These are phyloP conservation scores for Ramularia endophylla DNA, from an alignment of 2,329 filamentous ascomycete genomes.

Conservation along the genomic window DNA sequence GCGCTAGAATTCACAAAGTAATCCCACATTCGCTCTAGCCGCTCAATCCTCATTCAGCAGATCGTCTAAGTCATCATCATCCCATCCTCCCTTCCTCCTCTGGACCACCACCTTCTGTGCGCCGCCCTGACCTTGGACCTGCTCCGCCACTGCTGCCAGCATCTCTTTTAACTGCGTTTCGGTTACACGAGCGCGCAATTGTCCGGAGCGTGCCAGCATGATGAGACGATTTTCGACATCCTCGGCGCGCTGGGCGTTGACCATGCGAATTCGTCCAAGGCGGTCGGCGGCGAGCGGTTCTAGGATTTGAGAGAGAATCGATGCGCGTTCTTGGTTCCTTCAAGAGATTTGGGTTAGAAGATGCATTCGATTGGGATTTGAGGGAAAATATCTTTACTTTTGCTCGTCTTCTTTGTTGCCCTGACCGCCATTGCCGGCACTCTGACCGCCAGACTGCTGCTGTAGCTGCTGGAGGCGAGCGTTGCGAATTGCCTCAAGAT, in stretches of 20 bases:
- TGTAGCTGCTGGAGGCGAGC: slow-evolving; percentile 92
- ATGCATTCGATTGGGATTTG: not conserved
- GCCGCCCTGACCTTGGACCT: slow-evolving; percentile 49
- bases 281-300: slow-evolving; percentile 90
- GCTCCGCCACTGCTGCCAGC: slow-evolving; percentile 73
- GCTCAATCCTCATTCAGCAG: slow-evolving; percentile 47
- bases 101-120: slow-evolving; percentile 79
- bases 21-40: not conserved
- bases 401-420: slow-evolving; percentile 51
- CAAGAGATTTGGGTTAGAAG: slow-evolving; percentile 27
- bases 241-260: slow-evolving; percentile 83
- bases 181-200: slow-evolving; percentile 79
- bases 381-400: slow-evolving; percentile 45
- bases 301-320: slow-evolving; percentile 86
- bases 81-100: slow-evolving; percentile 75
- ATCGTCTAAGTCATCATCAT: slow-evolving; percentile 74
- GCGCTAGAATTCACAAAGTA: too few relatives aligned
- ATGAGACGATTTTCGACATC: slow-evolving; percentile 93
- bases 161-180: slow-evolving; percentile 93
- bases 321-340: slow-evolving; percentile 62
- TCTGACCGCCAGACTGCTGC: slow-evolving; percentile 47
- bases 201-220: slow-evolving; percentile 80
- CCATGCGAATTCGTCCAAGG: slow-evolving; percentile 86
- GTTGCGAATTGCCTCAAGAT: slow-evolving; percentile 74
- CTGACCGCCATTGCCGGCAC: slow-evolving; percentile 42